phyloP scores from a whole-genome alignment of 441 rosid genomes.

The Euphorbia corollata region DNA sequence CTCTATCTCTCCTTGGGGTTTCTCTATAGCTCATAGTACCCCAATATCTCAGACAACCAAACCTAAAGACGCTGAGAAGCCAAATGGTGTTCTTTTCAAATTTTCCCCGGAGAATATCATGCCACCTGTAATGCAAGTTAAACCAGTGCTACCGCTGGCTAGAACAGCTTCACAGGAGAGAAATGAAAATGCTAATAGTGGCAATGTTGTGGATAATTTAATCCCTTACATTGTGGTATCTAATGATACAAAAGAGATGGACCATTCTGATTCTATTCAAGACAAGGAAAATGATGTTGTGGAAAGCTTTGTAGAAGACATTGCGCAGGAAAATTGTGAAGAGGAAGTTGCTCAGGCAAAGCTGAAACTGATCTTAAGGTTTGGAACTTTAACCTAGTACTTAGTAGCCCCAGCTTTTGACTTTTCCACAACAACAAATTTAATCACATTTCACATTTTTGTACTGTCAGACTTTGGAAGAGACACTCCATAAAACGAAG shows the following conservation, averaged over 20 bases:
- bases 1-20: slow-evolving; percentile 30
- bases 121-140: slow-evolving; percentile 30
- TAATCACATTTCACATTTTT: slow-evolving; percentile 17
- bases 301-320: slow-evolving; percentile 39
- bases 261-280: slow-evolving; percentile 29
- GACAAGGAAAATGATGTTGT: slow-evolving; percentile 26
- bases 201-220: slow-evolving; percentile 26
- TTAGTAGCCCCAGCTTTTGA: not conserved
- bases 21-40: slow-evolving; percentile 33
- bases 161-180: slow-evolving; percentile 34
- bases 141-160: slow-evolving; percentile 30
- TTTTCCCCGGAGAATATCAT: slow-evolving; percentile 30
- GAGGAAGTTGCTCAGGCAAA: slow-evolving; percentile 48
- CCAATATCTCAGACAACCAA: slow-evolving; percentile 32
- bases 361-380: slow-evolving; percentile 84
- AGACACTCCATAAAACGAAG: slow-evolving; percentile 53
- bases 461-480: slow-evolving; percentile 71
- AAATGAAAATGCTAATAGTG: slow-evolving; percentile 25
- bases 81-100: slow-evolving; percentile 21
- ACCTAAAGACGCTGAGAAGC: slow-evolving; percentile 30
- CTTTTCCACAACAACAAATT: slow-evolving; percentile 2
- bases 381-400: slow-evolving; percentile 18
- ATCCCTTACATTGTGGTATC: slow-evolving; percentile 24
- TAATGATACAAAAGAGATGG: slow-evolving; percentile 35
- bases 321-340: slow-evolving; percentile 46